Evolutionary conservation across 2,329 filamentous ascomycete species (phyloP).

Genomic region (Escovopsis sp.): DNA sequence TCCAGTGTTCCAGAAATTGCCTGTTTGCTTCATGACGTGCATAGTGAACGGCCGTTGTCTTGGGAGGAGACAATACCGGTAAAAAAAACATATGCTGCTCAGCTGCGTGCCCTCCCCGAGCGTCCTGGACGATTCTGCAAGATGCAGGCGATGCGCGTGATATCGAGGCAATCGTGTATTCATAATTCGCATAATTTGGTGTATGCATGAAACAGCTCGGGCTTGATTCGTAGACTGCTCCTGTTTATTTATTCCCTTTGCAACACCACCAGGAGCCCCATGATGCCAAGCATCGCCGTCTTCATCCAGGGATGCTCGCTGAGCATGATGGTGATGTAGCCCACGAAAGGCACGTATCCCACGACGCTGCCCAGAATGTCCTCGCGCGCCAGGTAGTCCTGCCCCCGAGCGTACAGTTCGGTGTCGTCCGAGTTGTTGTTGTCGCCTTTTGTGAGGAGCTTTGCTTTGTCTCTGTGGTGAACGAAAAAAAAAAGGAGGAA

Average conservation of each 20-base stretch:
- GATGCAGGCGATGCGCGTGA: too few species aligned
- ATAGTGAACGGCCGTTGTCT: too few species aligned
- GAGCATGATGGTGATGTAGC: constrained; percentile 91
- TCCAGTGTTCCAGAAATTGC: too few species aligned
- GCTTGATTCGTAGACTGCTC: too few species aligned
- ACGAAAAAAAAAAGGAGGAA: neutral
- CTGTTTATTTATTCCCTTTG: constrained; percentile 61
- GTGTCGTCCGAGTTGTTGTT: constrained; percentile 93
- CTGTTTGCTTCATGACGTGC: too few species aligned
- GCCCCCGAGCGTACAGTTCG: constrained; percentile 67
- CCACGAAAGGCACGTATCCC: constrained; percentile 85
- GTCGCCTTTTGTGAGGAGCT: constrained; percentile 91
- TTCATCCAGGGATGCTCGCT: constrained; percentile 96
- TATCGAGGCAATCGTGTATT: too few species aligned
- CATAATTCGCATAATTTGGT: too few species aligned
- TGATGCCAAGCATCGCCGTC: constrained; percentile 83
- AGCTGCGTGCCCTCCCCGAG: too few species aligned
- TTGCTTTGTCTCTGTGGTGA: constrained; percentile 39
- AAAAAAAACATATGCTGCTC: too few species aligned
- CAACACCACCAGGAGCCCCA: constrained; percentile 86
- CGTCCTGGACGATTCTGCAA: too few species aligned
- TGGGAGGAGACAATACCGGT: too few species aligned
- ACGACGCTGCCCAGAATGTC: constrained; percentile 91
- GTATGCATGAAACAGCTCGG: too few species aligned
- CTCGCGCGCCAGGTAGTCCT: constrained; percentile 72